A percentile compares a stretch with the other conserved stretches of the same genome.
These are phyloP conservation scores for Russula ochroleuca DNA, from an alignment of 768 basidiomycete genomes.

Conservation along the genomic window DNA sequence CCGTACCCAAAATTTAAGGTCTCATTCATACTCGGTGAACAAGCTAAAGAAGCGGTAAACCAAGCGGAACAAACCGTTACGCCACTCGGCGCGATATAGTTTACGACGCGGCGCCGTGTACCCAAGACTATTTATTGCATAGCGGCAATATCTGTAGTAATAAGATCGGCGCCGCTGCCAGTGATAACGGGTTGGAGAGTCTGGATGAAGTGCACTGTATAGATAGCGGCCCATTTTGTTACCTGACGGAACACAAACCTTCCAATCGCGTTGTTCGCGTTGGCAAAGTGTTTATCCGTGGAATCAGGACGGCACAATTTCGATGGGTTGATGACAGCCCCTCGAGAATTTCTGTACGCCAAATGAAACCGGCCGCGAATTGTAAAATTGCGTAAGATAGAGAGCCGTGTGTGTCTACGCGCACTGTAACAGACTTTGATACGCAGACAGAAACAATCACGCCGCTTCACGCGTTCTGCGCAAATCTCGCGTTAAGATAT, in stretches of 20 bases:
- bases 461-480: too few species aligned
- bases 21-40: too few species aligned
- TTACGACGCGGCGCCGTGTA: too few species aligned
- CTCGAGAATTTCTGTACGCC: conserved; percentile 39
- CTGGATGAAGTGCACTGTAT: conserved; percentile 31
- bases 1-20: too few species aligned
- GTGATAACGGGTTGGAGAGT: conserved; percentile 29
- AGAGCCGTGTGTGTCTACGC: neutral
- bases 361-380: too few species aligned
- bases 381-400: conserved; percentile 35
- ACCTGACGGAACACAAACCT: conserved; percentile 30
- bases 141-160: conserved; percentile 31
- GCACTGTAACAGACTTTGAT: neutral
- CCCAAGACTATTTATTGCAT: conserved; percentile 32
- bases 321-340: conserved; percentile 47
- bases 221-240: conserved; percentile 39
- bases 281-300: conserved; percentile 15
- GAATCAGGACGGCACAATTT: conserved; percentile 35
- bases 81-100: too few species aligned
- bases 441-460: too few species aligned
- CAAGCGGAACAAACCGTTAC: too few species aligned
- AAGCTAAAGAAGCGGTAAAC: too few species aligned
- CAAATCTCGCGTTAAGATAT: too few species aligned
- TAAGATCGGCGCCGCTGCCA: conserved; percentile 36
- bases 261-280: conserved; percentile 29